Base-by-base conservation (phyloP, 2,329 filamentous ascomycete genomes). In the Colletotrichum cuscutae region DNA sequence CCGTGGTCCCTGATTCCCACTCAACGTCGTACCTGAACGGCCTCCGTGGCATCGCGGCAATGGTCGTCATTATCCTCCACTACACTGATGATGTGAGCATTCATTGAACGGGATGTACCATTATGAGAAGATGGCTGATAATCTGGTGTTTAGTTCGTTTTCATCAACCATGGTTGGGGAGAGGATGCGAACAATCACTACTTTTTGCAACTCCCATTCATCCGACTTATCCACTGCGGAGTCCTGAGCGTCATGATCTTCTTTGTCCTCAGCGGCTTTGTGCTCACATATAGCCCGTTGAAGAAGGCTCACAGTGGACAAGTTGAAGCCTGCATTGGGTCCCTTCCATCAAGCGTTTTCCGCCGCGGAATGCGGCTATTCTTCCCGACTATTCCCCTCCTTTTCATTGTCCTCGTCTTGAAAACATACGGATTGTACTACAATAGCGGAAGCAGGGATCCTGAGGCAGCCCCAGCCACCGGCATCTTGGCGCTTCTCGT, bases 51-150 rank as follows among this genome's bases (percentile, higher is more conserved):
- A 78, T 90, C 22, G 88, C 88, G 52, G 87, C 88, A 5, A 81
- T 89, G 30, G 83, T 87, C 67, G 88, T 90, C 74, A 87, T 86
- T 77, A 86, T 89, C 77, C 89, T 86, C 74, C 88, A 90, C 78
- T 88, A 86, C 76, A 72, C 52, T 22, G 57, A 64, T 24, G 63
- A 79, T 9, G 75, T 71, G 32, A 71, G 68, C 66, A 15, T 35
- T 5, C 11, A 35, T 35, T 35, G 32, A 35, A 35, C 3, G 32
- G 32, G 32, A 35, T 35, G 11, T 35, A 35, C 32, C 32, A 35
- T 13, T 61, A 9, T 26, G 19, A 59, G 4, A 78, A 79, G 69
- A 84, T 87, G 83, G 84, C 77, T 68, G n/a, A 72, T 42, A n/a
- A 30, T 8, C 11, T 11, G 6, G 8, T 35, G 11, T 13, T 26